Base-by-base conservation (phyloP, 1,284 basidiomycete species). In the Cronartium ribicola region DNA sequence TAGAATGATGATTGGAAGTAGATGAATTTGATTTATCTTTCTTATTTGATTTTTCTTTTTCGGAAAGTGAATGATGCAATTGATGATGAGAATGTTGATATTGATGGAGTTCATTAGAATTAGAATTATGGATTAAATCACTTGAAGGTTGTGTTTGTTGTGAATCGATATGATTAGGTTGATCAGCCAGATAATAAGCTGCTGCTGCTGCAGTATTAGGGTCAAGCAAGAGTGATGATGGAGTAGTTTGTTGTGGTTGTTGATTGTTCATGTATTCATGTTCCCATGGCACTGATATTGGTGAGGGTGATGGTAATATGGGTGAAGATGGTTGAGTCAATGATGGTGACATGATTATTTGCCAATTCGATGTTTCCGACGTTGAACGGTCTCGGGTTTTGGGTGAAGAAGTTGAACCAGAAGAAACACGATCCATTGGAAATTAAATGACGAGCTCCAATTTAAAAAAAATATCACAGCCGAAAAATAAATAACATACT, bases 151-250 rank as follows among this genome's bases (percentile, higher is more conserved):
- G 10, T 14, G 66, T 57, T 22, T 5, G 14, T 0, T 11, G 43
- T 48, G 29, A 36, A 63, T 48, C 41, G 60, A 70, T 37, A 37
- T 59, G 44, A 8, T 60, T 41, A 29, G 48, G 8, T 11, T 39
- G 22, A 67, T 73, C 70, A 6, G 70, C 64, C 2, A 73, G 29
- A 48, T 66, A 73, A 43, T 73, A 73, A n/a, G 63, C 55, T 37
- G 70, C 70, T 39, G 70, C 70, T 22, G 70, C 70, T 13, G 63
- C 63, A 20, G 70, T 73, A 7, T 4, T 66, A 22, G 70, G 70
- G 43, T 73, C 70, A 37, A 66, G 51, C n/a, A 73, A 63, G 10
- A 72, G 55, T 5, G 62, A 59, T n/a, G 51, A 59, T 13, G 48
- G 44, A n/a, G 3, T 59, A 17, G 57, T 60, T 10, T 64, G 13